Percentiles rank a stretch among this genome's conserved stretches.
Evolutionary conservation across 2,329 filamentous ascomycete genomes (phyloP).

Genomic region (Colletotrichum australisinense): DNA sequence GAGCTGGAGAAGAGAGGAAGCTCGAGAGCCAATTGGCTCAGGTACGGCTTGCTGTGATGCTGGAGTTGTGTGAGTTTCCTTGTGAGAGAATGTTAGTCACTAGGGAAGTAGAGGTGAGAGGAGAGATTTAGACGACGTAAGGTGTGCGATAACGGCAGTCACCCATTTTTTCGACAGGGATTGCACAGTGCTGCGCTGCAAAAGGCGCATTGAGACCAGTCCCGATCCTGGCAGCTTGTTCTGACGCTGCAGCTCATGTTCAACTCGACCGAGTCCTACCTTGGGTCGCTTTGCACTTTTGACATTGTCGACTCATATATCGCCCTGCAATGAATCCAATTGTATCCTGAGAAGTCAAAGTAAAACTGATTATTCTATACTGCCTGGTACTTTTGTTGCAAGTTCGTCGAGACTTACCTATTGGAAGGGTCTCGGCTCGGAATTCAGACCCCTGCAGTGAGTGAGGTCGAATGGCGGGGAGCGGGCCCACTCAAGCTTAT

Average conservation of each 20-base stretch:
- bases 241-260: neutral
- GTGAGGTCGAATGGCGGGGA: slow-evolving; percentile 27
- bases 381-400: neutral
- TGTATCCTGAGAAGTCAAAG: no score
- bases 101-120: neutral
- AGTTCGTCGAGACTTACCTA: neutral
- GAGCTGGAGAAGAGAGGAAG: neutral
- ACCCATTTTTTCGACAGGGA: slow-evolving; percentile 17
- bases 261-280: no score
- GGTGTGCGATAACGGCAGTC: slow-evolving; percentile 28
- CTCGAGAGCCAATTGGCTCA: slow-evolving; percentile 28
- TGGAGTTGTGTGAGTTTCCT: slow-evolving; percentile 5
- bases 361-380: neutral
- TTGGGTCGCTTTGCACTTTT: no score
- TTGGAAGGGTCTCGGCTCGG: neutral
- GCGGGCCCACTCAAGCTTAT: slow-evolving; percentile 33
- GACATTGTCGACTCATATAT: no score
- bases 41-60: neutral
- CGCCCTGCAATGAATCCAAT: no score
- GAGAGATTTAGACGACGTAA: slow-evolving; percentile 23
- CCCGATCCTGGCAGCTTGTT: neutral
- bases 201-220: slow-evolving; percentile 7
- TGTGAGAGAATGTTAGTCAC: slow-evolving; percentile 20
- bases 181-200: slow-evolving; percentile 1
- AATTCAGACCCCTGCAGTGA: neutral